Percentiles rank a stretch among this genome's conserved stretches.
Evolutionary conservation across 2,329 filamentous ascomycete genomes (phyloP).

Genomic region (Dryadomyces quercivorus): DNA sequence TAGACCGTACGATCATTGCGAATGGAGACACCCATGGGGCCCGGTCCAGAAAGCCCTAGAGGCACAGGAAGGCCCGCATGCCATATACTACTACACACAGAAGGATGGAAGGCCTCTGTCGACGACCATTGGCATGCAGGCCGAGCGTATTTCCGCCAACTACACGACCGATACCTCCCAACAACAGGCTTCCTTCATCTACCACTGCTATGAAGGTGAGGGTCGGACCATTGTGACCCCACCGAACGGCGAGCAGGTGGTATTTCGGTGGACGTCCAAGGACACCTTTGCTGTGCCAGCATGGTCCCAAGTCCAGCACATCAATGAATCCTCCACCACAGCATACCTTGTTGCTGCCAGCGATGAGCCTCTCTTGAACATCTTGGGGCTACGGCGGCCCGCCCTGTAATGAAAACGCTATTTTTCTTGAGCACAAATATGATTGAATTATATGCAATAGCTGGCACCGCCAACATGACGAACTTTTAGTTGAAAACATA

Average conservation of each 20-base stretch:
- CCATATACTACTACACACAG: too few relatives aligned
- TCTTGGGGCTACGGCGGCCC: conserved; percentile 22
- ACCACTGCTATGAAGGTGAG: conserved; percentile 36
- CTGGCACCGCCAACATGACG: too few relatives aligned
- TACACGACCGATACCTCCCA: conserved; percentile 13
- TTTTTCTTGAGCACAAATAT: too few relatives aligned
- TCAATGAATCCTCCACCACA: conserved; percentile 37
- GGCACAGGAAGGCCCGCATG: too few relatives aligned
- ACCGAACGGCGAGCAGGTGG: conserved; percentile 16
- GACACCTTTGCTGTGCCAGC: conserved; percentile 44
- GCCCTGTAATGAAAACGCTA: too few relatives aligned
- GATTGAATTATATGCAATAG: too few relatives aligned
- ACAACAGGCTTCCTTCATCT: conserved; percentile 38
- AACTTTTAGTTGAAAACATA: too few relatives aligned
- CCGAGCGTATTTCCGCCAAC: too few relatives aligned
- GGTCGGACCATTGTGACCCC: conserved; percentile 25
- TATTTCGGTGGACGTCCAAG: conserved; percentile 30
- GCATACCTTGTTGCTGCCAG: conserved; percentile 24
- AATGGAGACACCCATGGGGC: conserved; percentile 28
- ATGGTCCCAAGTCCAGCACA: conserved; percentile 37
- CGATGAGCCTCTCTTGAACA: conserved; percentile 40
- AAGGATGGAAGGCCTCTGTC: too few relatives aligned
- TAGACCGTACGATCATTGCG: too few relatives aligned
- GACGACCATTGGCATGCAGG: too few relatives aligned
- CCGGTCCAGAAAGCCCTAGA: too few relatives aligned